Percentiles rank a stretch among this genome's conserved stretches.
Conservation (phyloP, 495 filamentous ascomycete genomes). For the Xylaria nigripes region DNA sequence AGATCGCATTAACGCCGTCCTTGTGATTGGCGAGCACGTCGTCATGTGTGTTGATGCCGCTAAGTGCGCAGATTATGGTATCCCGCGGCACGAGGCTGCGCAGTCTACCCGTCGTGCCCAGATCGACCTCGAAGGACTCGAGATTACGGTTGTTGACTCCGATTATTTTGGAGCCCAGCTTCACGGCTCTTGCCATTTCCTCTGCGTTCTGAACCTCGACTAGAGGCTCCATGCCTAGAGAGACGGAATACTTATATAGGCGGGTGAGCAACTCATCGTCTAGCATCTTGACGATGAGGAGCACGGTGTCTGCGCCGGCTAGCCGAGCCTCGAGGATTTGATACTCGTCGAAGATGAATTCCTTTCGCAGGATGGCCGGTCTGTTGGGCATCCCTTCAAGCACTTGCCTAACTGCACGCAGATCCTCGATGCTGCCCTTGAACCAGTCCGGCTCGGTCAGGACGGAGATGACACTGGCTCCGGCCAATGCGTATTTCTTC, state of each 20-base stretch:
- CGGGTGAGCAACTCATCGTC: constrained; percentile 61
- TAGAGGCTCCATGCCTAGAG: constrained; percentile 92
- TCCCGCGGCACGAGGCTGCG: constrained; percentile 75
- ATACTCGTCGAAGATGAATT: constrained; percentile 97
- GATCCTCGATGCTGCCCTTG: constrained; percentile 92
- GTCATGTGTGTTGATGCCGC: constrained; percentile 83
- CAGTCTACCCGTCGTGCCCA: constrained; percentile 85
- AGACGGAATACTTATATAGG: constrained; percentile 79
- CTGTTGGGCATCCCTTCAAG: constrained; percentile 84
- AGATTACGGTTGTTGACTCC: constrained; percentile 97
- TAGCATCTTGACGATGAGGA: constrained; percentile 98
- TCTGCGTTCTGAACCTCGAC: constrained; percentile 93
- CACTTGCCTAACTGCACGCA: constrained; percentile 79
- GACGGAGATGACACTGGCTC: constrained; percentile 93
- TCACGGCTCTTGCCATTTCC: constrained; percentile 83
- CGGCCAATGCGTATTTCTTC: constrained; percentile 82
- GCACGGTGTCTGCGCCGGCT: constrained; percentile 88
- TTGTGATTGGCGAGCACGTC: constrained; percentile 83
- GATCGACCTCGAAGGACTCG: constrained; percentile 91
- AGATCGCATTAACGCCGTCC: constrained; percentile 83
- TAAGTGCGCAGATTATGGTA: constrained; percentile 90
- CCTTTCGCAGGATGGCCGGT: constrained; percentile 86
- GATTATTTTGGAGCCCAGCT: constrained; percentile 86
- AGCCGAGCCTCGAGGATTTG: constrained; percentile 93
- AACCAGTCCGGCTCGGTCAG: constrained; percentile 98